A percentile compares a stretch with the other conserved stretches of the same genome.
Conservation (phyloP, 768 basidiomycete genomes). For the Leccinum boreale region DNA sequence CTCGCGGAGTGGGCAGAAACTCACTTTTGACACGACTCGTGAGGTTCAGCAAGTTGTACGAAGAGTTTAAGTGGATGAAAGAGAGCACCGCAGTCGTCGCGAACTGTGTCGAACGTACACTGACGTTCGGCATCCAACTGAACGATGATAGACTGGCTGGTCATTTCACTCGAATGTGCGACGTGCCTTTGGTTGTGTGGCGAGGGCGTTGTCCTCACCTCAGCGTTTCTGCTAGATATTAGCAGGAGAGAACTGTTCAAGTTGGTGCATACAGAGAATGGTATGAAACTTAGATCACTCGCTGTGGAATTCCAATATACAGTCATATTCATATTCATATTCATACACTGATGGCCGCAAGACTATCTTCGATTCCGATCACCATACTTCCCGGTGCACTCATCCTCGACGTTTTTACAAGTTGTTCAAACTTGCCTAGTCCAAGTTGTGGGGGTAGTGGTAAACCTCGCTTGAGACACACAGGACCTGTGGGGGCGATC, state of each 20-base stretch:
- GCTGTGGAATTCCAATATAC: neutral
- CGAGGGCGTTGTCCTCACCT: neutral
- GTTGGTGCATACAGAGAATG: neutral
- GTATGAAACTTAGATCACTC: neutral
- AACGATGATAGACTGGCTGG: neutral
- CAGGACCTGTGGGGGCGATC: slow-evolving; percentile 18
- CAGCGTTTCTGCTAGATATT: neutral
- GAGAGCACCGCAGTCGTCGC: slow-evolving; percentile 56
- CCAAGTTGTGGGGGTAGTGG: slow-evolving; percentile 12
- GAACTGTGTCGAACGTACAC: neutral
- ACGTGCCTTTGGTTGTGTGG: neutral
- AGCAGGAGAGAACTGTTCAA: neutral
- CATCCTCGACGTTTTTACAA: neutral
- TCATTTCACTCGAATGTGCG: neutral
- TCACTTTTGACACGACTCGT: slow-evolving; percentile 40
- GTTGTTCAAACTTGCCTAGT: neutral
- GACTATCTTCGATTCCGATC: neutral
- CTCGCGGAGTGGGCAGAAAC: slow-evolving; percentile 41
- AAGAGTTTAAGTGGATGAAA: slow-evolving; percentile 51
- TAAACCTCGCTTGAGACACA: slow-evolving; percentile 29
- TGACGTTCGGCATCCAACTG: neutral
- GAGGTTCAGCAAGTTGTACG: slow-evolving; percentile 48
- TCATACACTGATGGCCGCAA: neutral
- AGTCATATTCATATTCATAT: neutral
- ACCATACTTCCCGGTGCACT: neutral